A percentile compares a stretch with the other conserved stretches of the same genome.
These are phyloP conservation scores for Aspergillus sp. DNA, from an alignment of 2,329 filamentous ascomycete species.

Conservation along the genomic window DNA sequence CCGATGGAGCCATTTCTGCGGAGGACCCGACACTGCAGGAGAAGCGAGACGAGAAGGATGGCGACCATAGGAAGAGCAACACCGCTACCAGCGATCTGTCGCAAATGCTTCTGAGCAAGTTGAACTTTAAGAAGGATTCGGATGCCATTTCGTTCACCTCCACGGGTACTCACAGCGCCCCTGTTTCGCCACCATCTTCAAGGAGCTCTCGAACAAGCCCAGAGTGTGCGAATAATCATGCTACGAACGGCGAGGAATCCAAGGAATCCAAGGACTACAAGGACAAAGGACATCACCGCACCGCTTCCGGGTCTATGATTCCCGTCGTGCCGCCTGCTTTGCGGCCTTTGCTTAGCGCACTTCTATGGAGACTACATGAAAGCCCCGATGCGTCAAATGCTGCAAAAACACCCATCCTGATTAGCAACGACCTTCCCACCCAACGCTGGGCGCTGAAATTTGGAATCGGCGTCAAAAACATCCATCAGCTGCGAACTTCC, in stretches of 20 bases:
- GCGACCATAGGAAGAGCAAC: conserved; percentile 23
- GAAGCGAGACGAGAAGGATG: conserved; percentile 22
- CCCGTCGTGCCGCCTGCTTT: conserved; percentile 41
- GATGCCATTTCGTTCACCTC: conserved; percentile 42
- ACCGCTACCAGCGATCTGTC: conserved; percentile 40
- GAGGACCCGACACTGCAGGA: conserved; percentile 18
- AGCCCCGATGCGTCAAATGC: conserved; percentile 33
- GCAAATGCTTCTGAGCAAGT: conserved; percentile 48
- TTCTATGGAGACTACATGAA: conserved; percentile 47
- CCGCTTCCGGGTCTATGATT: conserved; percentile 33
- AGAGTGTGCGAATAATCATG: conserved; percentile 36
- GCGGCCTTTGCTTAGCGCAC: conserved; percentile 45
- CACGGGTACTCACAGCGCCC: conserved; percentile 42
- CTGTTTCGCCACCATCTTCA: conserved; percentile 44
- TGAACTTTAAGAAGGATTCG: conserved; percentile 47
- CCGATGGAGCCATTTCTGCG: conserved; percentile 14
- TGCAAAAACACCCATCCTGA: conserved; percentile 41
- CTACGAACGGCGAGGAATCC: conserved; percentile 21
- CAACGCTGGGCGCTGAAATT: conserved; percentile 50
- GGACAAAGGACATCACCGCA: conserved; percentile 31
- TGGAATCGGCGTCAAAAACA: conserved; percentile 48
- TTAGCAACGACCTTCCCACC: conserved; percentile 45
- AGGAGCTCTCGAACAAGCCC: conserved; percentile 48
- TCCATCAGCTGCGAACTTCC: conserved; percentile 48
- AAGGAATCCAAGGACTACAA: conserved; percentile 16